Base-by-base conservation (phyloP, 352 stramenopile species). In the Globisporangium uncinulatum region DNA sequence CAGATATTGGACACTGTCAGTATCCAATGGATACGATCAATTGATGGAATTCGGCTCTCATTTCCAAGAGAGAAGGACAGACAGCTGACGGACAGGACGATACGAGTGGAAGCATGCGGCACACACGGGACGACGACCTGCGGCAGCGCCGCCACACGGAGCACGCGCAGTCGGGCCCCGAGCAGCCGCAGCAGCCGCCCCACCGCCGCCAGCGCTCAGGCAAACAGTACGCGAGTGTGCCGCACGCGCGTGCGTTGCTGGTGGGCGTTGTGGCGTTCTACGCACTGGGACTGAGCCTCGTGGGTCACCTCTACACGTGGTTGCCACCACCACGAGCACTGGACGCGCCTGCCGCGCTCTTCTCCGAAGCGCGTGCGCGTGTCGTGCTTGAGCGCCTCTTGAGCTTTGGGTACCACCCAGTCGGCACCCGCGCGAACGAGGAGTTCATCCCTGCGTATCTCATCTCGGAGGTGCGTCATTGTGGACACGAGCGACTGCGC, bases 361-460 rank as follows among this genome's bases (percentile, higher is more conserved):
- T 89, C 56, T 79, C 79, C 0, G 79, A 89, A 58, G 73, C 52
- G 15, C 71, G 79, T 49, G 69, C 80, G n/a, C 71, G 81, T 6
- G 64, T 76, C 4, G 70, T 87, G 43, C 55, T 91, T 32, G 76
- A 88, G 45, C 48, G 74, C 13, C 83, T 91, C 52, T 84, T 89
- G 75, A 76, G 72, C 65, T 86, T 89, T 46, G 78, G 81, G 10
- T 89, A 84, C 53, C 81, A 79, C 17, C 75, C 75, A 0, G 76
- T 91, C 2, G 81, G 81, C 21, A 83, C 73, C 4, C 62, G 67
- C 51, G 79, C 76, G 24, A 91, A 91, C 51, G 81, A 91, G 39
- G 75, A 79, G 61, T 57, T 81, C 20, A 87, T 75, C 14, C 81
- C 81, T 2, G 61, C 47, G 9, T 91, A 83, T 39, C 57, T 91